Evolutionary conservation across 768 basidiomycete genomes (phyloP), one percentile per base, ranked within the genome.

Genomic region (Tricholoma terreum): DNA sequence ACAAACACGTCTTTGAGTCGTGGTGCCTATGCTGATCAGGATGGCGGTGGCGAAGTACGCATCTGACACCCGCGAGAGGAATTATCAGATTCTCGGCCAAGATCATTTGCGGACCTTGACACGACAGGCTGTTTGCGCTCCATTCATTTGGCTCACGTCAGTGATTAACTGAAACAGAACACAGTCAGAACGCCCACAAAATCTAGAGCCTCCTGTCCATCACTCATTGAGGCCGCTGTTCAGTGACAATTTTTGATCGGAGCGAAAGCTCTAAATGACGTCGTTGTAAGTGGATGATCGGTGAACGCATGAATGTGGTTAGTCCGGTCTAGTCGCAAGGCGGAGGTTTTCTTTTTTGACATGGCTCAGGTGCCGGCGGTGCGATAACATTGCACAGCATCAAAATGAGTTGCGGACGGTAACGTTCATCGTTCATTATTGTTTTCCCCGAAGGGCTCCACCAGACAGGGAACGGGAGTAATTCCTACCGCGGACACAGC

Each of bases 361-460:
- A 57, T 46, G 45, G 27, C 34, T 54, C 50, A 27, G 24, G 24
- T 27, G 24, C 31, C 46, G 55, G 45, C 36, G 53, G 33, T 6
- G 24, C 12, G 8, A 22, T 6, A 30, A 27, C 31, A 12, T 17
- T 36, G 27, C 36, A 38, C 4, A 50, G 31, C 27, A 30, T 42
- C n/a, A 31, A 22, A 34, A 15, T 30, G 40, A 27, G 24, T 6
- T 27, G 24, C 24, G 24, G 24, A 27, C 24, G 24, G 24, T 6
- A 27, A 27, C 24, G 6, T 27, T 27, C 24, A n/a, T n/a, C n/a
- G n/a, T n/a, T n/a, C 27, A 21, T 27, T 33, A 45, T 17, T 34
- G 36, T 35, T 52, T 33, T 35, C 50, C 40, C 35, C 21, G 19
- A 49, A 58, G 57, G 52, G 35, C 34, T 38, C 51, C n/a, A 17